Evolutionary conservation across 140 eudicot genomes (phyloP).

Genomic region (Bidens hawaiensis): DNA sequence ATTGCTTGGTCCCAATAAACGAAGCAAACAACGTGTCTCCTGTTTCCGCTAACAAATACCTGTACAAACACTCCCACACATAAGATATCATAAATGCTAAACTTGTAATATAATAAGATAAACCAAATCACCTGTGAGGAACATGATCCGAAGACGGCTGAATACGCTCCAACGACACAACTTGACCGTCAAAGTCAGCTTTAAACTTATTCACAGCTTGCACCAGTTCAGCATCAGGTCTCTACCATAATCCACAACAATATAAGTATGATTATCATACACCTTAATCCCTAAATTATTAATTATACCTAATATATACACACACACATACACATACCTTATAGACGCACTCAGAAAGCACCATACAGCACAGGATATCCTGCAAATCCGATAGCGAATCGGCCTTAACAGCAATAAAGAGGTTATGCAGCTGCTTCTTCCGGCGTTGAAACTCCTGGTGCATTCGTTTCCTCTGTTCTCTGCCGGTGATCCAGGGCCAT

Average conservation of each 20-base stretch:
- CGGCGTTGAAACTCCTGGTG: conserved; percentile 68
- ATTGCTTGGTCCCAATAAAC: conserved; percentile 92
- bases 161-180: conserved; percentile 82
- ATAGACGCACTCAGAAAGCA: conserved; percentile 92
- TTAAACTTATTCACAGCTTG: conserved; percentile 90
- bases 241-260: conserved; percentile 40
- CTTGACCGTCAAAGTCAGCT: conserved; percentile 92
- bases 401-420: conserved; percentile 83
- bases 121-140: conserved; percentile 68
- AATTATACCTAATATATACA: no score
- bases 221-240: conserved; percentile 81
- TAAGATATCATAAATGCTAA: not conserved
- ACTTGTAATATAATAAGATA: not conserved
- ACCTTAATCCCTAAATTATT: conserved; percentile 5
- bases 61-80: conserved; percentile 18
- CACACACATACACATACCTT: no score
- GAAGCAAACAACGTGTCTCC: conserved; percentile 97
- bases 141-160: conserved; percentile 99
- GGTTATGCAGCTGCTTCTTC: conserved; percentile 65
- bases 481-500: conserved; percentile 92
- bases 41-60: conserved; percentile 91
- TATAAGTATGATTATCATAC: not conserved
- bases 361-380: conserved; percentile 90
- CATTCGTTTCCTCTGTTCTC: conserved; percentile 66
- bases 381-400: conserved; percentile 89